phyloP scores from a whole-genome alignment of 2,329 filamentous ascomycete species.

The Colletotrichum sp. region DNA sequence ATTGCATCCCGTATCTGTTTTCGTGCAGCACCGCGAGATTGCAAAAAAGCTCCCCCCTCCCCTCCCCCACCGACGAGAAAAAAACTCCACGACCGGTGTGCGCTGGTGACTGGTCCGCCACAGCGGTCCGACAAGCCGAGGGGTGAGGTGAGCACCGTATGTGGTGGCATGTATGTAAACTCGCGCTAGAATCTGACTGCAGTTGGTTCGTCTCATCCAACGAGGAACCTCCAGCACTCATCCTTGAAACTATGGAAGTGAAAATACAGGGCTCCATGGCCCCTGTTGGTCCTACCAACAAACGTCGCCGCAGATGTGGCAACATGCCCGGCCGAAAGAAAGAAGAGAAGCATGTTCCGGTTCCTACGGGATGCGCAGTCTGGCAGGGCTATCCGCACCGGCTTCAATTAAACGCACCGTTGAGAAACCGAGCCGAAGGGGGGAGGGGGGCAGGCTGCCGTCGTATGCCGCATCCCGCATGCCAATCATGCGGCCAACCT shows the following conservation, averaged over 20 bases:
- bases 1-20: conserved; percentile 7
- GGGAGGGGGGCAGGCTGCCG: neutral
- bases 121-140: neutral
- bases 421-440: conserved; percentile 6
- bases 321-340: neutral
- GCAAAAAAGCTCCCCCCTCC: neutral
- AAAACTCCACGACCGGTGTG: neutral
- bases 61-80: neutral
- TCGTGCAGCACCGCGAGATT: conserved; percentile 4
- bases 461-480: conserved; percentile 17
- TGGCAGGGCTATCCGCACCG: neutral
- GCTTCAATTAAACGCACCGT: conserved; percentile 1
- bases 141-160: neutral
- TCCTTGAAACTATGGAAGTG: neutral
- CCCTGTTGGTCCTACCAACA: neutral
- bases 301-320: neutral
- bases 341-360: neutral
- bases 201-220: neutral
- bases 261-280: neutral
- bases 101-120: neutral
- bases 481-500: conserved; percentile 16
- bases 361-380: neutral
- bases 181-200: neutral
- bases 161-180: neutral
- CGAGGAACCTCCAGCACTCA: neutral